Conservation (phyloP, 306 rosid genomes). For the Prinsepia uniflora region DNA sequence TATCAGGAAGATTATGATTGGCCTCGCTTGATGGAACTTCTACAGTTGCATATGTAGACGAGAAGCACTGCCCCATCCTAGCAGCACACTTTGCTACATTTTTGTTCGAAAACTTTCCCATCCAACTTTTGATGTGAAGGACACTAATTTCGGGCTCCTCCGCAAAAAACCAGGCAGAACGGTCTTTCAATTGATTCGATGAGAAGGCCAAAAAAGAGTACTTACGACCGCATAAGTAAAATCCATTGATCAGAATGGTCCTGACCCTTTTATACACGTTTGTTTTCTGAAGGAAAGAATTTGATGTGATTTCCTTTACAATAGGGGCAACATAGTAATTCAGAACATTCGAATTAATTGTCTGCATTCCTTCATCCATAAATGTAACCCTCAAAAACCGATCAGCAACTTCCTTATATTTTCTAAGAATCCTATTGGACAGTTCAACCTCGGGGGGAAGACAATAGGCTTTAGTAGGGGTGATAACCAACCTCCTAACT, state of each 20-base stretch:
- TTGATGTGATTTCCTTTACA: conserved; percentile 59
- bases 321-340: conserved; percentile 64
- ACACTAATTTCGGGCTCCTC: conserved; percentile 29
- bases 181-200: conserved; percentile 77
- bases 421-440: conserved; percentile 78
- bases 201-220: conserved; percentile 83
- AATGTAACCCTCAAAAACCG: conserved; percentile 78
- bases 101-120: conserved; percentile 56
- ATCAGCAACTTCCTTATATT: conserved; percentile 57
- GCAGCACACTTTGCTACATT: conserved; percentile 85
- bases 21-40: conserved; percentile 54
- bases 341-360: conserved; percentile 52
- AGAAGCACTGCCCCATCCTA: conserved; percentile 86
- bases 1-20: conserved; percentile 41
- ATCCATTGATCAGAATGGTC: conserved; percentile 51
- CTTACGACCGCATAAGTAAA: conserved; percentile 58
- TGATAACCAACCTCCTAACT: conserved; percentile 73
- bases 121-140: conserved; percentile 42
- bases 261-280: conserved; percentile 49
- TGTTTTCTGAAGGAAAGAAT: conserved; percentile 56
- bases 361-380: conserved; percentile 92
- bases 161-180: conserved; percentile 92
- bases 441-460: conserved; percentile 75
- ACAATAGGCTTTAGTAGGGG: conserved; percentile 86
- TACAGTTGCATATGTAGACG: conserved; percentile 83